phyloP scores from a whole-genome alignment of 129 eudicot species.

The Sambucus nigra region DNA sequence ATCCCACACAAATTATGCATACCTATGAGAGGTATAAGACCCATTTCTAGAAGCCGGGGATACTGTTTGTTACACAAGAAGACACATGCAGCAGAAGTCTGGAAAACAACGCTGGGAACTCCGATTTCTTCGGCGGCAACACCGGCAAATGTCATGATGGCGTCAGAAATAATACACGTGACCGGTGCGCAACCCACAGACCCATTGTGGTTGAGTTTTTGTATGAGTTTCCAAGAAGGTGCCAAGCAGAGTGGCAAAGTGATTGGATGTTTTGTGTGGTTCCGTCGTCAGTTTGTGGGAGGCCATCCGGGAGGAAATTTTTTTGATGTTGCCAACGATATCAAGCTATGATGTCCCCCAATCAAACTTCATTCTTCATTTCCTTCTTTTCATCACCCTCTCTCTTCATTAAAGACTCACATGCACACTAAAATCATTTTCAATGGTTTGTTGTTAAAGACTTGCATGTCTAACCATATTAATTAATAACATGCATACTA shows the following conservation, averaged over 20 bases:
- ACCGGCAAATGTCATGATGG: constrained; percentile 25
- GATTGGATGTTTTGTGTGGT: constrained; percentile 17
- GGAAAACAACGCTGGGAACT: constrained; percentile 10
- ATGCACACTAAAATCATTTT: too few species aligned
- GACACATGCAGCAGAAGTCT: constrained; percentile 13
- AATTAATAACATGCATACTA: too few species aligned
- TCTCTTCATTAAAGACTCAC: too few species aligned
- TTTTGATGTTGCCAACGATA: too few species aligned
- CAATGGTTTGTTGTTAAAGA: too few species aligned
- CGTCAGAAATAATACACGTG: constrained; percentile 28
- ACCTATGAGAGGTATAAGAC: constrained; percentile 28
- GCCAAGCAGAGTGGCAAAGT: constrained; percentile 13
- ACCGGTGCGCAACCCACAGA: constrained; percentile 13
- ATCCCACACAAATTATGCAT: too few species aligned
- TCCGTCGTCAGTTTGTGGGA: constrained; percentile 22
- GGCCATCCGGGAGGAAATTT: constrained; percentile 54
- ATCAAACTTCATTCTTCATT: too few species aligned
- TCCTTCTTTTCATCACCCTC: too few species aligned
- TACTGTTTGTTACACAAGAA: neutral
- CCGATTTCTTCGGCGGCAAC: constrained; percentile 17
- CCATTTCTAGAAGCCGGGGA: constrained; percentile 8
- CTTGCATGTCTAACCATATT: too few species aligned
- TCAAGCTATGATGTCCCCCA: too few species aligned
- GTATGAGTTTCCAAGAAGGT: constrained; percentile 18
- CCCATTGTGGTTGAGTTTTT: constrained; percentile 8